Conservation (phyloP, 2,329 filamentous ascomycete species). For the Colletotrichum neosansevieriae region DNA sequence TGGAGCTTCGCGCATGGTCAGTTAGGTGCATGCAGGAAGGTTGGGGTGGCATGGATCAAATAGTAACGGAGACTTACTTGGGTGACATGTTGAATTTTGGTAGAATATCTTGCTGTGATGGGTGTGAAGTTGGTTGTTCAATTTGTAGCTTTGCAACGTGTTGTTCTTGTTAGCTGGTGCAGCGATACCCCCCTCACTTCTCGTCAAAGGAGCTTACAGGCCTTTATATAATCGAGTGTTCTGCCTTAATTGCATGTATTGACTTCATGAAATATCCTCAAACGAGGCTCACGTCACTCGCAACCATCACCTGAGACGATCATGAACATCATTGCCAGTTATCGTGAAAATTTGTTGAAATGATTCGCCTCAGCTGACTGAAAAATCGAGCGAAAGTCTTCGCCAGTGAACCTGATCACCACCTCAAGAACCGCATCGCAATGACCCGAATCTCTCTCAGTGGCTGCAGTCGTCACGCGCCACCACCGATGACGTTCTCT, state of each 20-base stretch:
- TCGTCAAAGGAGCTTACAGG: background rate
- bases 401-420: background rate
- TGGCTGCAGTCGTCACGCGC: background rate
- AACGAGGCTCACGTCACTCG: background rate
- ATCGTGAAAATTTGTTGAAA: no score
- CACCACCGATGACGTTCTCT: constrained; percentile 18
- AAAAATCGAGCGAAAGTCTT: constrained; percentile 17
- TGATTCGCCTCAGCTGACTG: constrained; percentile 1
- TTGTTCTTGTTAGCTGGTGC: background rate
- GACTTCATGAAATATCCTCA: no score
- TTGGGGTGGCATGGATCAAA: no score
- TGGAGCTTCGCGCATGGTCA: constrained; percentile 12
- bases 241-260: background rate
- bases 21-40: background rate
- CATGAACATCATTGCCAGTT: background rate
- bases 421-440: background rate
- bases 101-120: background rate
- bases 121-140: background rate
- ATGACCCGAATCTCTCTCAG: background rate
- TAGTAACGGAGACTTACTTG: constrained; percentile 4
- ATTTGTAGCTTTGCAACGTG: background rate
- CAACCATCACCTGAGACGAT: background rate
- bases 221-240: background rate
- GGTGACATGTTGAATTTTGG: constrained; percentile 24
- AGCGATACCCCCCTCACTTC: no score